Percentiles rank a stretch among this genome's conserved stretches.
Conservation (phyloP, 1,284 basidiomycete genomes). For the Anthracocystis panici-leucophaei region DNA sequence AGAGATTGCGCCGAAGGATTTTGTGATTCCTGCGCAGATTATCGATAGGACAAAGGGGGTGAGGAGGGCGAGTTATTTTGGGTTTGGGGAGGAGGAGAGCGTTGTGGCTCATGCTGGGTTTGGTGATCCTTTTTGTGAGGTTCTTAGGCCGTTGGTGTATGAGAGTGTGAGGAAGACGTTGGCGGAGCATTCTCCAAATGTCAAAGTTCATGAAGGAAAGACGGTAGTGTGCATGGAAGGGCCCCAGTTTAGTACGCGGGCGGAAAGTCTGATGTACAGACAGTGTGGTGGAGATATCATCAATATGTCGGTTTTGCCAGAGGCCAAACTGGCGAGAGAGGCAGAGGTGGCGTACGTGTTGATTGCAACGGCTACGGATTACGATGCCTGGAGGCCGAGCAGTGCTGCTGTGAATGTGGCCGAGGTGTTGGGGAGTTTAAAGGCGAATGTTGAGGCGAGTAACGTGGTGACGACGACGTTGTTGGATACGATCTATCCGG, state of each 20-base stretch:
- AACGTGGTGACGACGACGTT: constrained; percentile 78
- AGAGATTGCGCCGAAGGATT: constrained; percentile 82
- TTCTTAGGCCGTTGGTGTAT: constrained; percentile 56
- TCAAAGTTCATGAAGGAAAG: constrained; percentile 77
- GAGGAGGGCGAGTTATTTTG: constrained; percentile 87
- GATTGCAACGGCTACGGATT: constrained; percentile 69
- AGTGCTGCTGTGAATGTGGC: constrained; percentile 86
- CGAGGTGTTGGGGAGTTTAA: constrained; percentile 87
- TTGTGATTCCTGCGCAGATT: constrained; percentile 89
- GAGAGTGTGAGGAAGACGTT: constrained; percentile 48
- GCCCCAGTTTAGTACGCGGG: constrained; percentile 89
- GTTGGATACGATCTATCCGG: constrained; percentile 79
- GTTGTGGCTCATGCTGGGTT: constrained; percentile 94
- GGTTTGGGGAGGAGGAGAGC: constrained; percentile 74
- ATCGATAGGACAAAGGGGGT: constrained; percentile 97
- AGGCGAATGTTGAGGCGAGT: constrained; percentile 85
- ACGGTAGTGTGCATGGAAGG: constrained; percentile 97
- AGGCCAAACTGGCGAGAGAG: constrained; percentile 94
- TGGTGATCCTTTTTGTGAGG: constrained; percentile 76
- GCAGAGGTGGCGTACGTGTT: constrained; percentile 79
- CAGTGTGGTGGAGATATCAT: constrained; percentile 79
- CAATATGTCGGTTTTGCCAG: constrained; percentile 90
- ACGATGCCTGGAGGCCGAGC: constrained; percentile 75
- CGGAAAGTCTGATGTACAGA: constrained; percentile 94
- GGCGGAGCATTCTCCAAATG: constrained; percentile 23